Percentiles rank a stretch among this genome's conserved stretches.
phyloP scores from a whole-genome alignment of 495 filamentous ascomycete genomes.

The Aspergillus incahuasiensis region DNA sequence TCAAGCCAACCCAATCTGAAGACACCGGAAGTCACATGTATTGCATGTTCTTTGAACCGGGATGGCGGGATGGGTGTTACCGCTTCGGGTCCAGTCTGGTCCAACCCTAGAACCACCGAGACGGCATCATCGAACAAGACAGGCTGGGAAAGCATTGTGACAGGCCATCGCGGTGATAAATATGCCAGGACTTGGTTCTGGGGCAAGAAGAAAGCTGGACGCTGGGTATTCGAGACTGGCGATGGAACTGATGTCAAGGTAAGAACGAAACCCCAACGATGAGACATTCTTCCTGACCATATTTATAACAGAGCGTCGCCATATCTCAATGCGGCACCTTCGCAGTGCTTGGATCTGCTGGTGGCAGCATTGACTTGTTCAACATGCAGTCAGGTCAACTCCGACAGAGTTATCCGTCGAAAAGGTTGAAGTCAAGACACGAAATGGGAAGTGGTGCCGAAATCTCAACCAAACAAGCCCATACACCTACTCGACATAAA shows the following conservation, averaged over 20 bases:
- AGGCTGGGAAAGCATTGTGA: conserved; percentile 95
- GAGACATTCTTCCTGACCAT: neutral
- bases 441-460: conserved; percentile 49
- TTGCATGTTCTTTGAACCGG: conserved; percentile 84
- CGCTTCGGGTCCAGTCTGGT: conserved; percentile 69
- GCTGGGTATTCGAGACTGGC: conserved; percentile 86
- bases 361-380: conserved; percentile 84
- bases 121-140: conserved; percentile 64
- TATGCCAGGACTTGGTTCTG: conserved; percentile 95
- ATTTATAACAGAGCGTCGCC: conserved; percentile 58
- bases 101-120: conserved; percentile 55
- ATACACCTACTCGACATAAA: conserved; percentile 61
- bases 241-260: conserved; percentile 76
- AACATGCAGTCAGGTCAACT: conserved; percentile 92
- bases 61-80: conserved; percentile 86
- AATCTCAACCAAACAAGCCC: conserved; percentile 35
- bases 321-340: conserved; percentile 92
- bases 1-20: conserved; percentile 50
- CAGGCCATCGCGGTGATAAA: conserved; percentile 82
- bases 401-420: conserved; percentile 72
- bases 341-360: conserved; percentile 79
- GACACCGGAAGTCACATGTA: conserved; percentile 81
- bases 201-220: conserved; percentile 84
- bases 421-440: conserved; percentile 53
- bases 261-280: conserved; percentile 7